Conservation (phyloP, 2,329 filamentous ascomycete genomes). For the Aspergillus ibericus region DNA sequence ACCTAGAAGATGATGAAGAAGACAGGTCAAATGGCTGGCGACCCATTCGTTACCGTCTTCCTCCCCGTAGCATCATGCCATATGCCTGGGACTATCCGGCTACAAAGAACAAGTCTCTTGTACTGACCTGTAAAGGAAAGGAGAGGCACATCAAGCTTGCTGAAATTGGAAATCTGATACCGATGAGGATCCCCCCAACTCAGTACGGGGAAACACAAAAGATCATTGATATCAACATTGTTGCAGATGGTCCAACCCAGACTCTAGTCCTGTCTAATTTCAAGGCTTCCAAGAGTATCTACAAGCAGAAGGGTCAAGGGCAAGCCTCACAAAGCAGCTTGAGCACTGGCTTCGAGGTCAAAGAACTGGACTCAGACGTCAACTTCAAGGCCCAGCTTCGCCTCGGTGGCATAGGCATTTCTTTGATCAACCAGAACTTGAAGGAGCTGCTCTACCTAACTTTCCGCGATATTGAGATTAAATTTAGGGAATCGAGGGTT, state of each 20-base stretch:
- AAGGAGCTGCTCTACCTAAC: conserved; percentile 93
- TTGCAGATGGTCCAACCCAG: conserved; percentile 92
- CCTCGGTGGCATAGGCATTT: conserved; percentile 87
- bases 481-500: conserved; percentile 87
- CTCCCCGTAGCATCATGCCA: conserved; percentile 95
- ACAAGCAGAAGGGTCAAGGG: conserved; percentile 62
- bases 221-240: conserved; percentile 95
- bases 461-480: conserved; percentile 84
- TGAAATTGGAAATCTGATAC: conserved; percentile 93
- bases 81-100: conserved; percentile 99
- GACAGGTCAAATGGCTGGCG: conserved; percentile 82
- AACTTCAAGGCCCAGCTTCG: conserved; percentile 87
- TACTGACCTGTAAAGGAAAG: conserved; percentile 74
- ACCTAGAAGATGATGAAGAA: conserved; percentile 83
- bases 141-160: conserved; percentile 92
- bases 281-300: conserved; percentile 88
- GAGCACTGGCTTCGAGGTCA: conserved; percentile 83
- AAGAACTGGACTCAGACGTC: conserved; percentile 81
- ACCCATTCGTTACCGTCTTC: conserved; percentile 86
- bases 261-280: conserved; percentile 93
- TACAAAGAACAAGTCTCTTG: conserved; percentile 91
- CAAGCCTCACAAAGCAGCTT: conserved; percentile 59
- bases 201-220: conserved; percentile 67
- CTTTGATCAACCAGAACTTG: conserved; percentile 86
- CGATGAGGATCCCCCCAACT: conserved; percentile 79